These are phyloP conservation scores for Funneliformis mosseae DNA, from an alignment of 192 early-diverging fungal species.

Conservation along the genomic window DNA sequence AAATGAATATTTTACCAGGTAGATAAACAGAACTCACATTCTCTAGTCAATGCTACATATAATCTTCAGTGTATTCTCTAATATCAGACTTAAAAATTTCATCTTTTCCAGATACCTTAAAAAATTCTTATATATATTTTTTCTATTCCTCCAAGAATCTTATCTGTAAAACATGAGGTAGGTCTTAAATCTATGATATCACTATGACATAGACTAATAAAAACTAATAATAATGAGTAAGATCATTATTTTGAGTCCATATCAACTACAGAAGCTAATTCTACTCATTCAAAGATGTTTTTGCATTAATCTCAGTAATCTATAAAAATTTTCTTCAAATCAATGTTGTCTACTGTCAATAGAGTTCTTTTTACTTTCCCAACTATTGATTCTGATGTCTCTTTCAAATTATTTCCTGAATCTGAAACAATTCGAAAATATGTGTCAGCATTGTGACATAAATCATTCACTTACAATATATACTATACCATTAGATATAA, in stretches of 20 bases:
- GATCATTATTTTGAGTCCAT: neutral
- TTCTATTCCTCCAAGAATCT: slow-evolving; percentile 3
- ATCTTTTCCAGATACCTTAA: too few relatives aligned
- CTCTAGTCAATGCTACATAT: too few relatives aligned
- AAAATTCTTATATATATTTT: too few relatives aligned
- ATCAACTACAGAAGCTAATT: neutral
- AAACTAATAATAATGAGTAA: neutral
- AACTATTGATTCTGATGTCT: slow-evolving; percentile 26
- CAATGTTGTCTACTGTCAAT: slow-evolving; percentile 12
- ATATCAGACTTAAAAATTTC: too few relatives aligned
- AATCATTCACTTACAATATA: slow-evolving; percentile 4
- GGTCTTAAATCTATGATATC: slow-evolving; percentile 26
- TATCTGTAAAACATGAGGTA: neutral
- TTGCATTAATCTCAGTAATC: slow-evolving; percentile 18
- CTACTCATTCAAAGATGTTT: slow-evolving; percentile 34
- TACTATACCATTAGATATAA: too few relatives aligned
- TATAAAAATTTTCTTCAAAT: slow-evolving; percentile 29
- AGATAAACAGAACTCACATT: too few relatives aligned
- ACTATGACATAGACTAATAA: slow-evolving; percentile 32
- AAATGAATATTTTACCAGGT: too few relatives aligned
- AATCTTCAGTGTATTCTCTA: too few relatives aligned
- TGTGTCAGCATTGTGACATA: neutral
- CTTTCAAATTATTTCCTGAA: neutral
- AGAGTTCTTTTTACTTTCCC: slow-evolving; percentile 26
- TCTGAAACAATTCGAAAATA: neutral